Evolutionary conservation across 257 asterid genomes (phyloP).

Genomic region (Solanum clarkiae): DNA sequence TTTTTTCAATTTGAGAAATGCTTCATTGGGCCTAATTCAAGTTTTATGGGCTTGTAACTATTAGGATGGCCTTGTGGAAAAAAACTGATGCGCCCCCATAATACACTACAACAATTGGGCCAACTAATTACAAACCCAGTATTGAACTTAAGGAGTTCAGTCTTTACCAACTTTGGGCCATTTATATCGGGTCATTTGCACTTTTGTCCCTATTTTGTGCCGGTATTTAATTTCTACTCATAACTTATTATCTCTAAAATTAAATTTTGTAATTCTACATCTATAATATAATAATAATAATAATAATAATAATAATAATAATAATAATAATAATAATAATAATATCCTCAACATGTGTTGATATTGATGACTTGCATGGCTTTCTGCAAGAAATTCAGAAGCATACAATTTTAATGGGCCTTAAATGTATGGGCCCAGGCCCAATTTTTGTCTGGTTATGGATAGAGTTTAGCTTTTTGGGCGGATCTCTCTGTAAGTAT

Average conservation of each 20-base stretch:
- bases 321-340: too few relatives aligned
- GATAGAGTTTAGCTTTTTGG: not conserved
- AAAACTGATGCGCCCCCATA: not conserved
- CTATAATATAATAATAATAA: too few relatives aligned
- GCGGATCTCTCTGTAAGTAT: not conserved
- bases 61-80: not conserved
- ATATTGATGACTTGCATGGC: not conserved
- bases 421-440: not conserved
- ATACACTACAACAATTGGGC: not conserved
- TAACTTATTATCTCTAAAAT: not conserved
- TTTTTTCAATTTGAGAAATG: not conserved
- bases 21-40: not conserved
- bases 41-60: not conserved
- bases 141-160: not conserved
- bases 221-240: not conserved
- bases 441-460: not conserved
- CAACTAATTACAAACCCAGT: not conserved
- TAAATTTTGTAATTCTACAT: not conserved
- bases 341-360: not conserved
- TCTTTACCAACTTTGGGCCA: not conserved
- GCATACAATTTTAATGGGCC: not conserved
- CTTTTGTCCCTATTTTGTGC: not conserved
- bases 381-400: not conserved
- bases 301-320: too few relatives aligned
- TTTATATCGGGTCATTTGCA: not conserved